Base-by-base conservation (phyloP, 148 eudicot species). In the Chenopodium formosanum region DNA sequence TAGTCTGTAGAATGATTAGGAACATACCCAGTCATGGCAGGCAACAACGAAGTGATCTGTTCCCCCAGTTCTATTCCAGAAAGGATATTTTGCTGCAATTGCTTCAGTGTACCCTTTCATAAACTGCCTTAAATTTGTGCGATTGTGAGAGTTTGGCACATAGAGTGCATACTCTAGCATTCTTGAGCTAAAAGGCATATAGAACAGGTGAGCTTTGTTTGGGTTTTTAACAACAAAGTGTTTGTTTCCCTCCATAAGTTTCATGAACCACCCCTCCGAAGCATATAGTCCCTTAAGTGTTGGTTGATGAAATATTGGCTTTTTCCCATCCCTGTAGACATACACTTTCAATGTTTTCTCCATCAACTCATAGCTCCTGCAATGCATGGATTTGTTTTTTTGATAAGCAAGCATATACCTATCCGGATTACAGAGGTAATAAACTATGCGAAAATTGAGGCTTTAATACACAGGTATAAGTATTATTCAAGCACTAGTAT, bases 241-340 rank as follows among this genome's bases (percentile, higher is more conserved):
- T 70, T 86, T 88, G 74, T 91, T 94, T 78, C 88, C 91, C 83
- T 91, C 98, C 93, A 94, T 89, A 63, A 92, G 86, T 85, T 94
- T 94, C 98, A 94, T 94, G 86, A 94, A 94, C 98, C 98, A 94
- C 81, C 98, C 98, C 76, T 94, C 98, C 1, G 98, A 94, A 56
- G 98, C 98, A 86, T 94, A 94, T 79, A 94, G 74, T 44, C 98
- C 98, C 84, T 90, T 93, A 47, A 94, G 91, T 73, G 89, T 81
- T n/a, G 98, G 97, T 68, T 91, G 96, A 83, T 95, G 98, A 87
- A 95, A 95, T 50, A 95, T 93, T 31, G 97, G 97, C 77, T 87
- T 93, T 74, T 84, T 89, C 22, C 98, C 98, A 25, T 92, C 97
- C 82, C 78, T 93, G 84, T 95, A 93, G 12, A 92, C 87, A 73